A percentile compares a stretch with the other conserved stretches of the same genome.
These are phyloP conservation scores for Pisolithus albus DNA, from an alignment of 768 basidiomycete genomes.

Conservation along the genomic window DNA sequence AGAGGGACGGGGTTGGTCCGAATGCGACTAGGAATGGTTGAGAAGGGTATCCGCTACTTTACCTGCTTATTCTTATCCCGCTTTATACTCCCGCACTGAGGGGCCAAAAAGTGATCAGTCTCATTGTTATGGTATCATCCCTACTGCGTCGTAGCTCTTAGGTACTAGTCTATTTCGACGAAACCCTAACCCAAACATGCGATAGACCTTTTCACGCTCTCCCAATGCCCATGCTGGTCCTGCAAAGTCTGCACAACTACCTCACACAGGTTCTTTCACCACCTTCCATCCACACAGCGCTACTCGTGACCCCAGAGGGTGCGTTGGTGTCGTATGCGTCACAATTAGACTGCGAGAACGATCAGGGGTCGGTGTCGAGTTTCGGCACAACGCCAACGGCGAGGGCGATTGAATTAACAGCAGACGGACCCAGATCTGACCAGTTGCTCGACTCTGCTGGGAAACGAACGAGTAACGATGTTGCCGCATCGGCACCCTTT, in stretches of 20 bases:
- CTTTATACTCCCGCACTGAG: background rate
- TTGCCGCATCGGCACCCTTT: background rate
- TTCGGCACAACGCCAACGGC: background rate
- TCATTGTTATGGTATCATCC: background rate
- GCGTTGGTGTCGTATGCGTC: slow-evolving; percentile 64
- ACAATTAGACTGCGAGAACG: slow-evolving; percentile 27
- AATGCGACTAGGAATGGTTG: background rate
- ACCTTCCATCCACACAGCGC: slow-evolving; percentile 61
- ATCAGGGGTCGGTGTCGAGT: background rate
- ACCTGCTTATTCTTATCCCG: background rate
- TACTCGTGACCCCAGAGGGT: slow-evolving; percentile 67
- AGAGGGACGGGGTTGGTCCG: background rate
- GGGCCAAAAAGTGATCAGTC: background rate
- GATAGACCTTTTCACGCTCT: no score
- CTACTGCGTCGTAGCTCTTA: background rate
- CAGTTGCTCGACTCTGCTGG: background rate
- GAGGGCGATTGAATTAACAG: background rate
- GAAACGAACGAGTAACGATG: no score
- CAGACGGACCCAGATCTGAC: background rate
- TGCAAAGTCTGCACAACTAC: slow-evolving; percentile 59
- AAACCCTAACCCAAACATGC: no score
- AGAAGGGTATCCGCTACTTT: background rate
- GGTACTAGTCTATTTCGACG: background rate
- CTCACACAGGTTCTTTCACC: slow-evolving; percentile 56
- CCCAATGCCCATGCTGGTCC: slow-evolving; percentile 50